phyloP scores from a whole-genome alignment of 768 basidiomycete species.

The Russula griseocarnosa region DNA sequence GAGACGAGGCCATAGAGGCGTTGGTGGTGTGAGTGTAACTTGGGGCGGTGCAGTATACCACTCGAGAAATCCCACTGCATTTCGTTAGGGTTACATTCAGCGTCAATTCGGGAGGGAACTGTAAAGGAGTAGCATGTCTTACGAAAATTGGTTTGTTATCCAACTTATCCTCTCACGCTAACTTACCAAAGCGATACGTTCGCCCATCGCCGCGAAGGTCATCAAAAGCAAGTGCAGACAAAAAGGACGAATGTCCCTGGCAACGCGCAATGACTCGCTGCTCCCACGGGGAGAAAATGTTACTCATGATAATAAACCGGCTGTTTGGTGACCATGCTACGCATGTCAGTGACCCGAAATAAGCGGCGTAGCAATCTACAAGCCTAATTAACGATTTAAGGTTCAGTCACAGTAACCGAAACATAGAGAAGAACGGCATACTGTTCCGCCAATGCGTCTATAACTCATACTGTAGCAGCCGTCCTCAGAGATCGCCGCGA shows the following conservation, averaged over 20 bases:
- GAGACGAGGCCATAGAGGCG: conserved; percentile 73
- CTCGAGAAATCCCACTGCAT: conserved; percentile 91
- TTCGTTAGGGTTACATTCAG: not conserved
- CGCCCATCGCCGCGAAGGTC: conserved; percentile 81
- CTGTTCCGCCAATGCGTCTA: conserved; percentile 86
- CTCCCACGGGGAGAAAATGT: conserved; percentile 93
- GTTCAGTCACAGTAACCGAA: not conserved
- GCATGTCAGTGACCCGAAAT: conserved; percentile 88
- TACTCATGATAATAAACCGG: conserved; percentile 80
- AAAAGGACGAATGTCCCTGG: conserved; percentile 95
- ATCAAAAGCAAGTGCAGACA: conserved; percentile 87
- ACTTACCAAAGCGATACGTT: conserved; percentile 90
- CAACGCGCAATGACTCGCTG: conserved; percentile 92
- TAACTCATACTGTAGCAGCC: conserved; percentile 87
- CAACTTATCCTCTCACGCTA: conserved; percentile 96
- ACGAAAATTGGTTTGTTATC: conserved; percentile 93
- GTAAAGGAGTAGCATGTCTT: conserved; percentile 31
- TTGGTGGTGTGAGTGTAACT: conserved; percentile 64
- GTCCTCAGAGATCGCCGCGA: conserved; percentile 90
- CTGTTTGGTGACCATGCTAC: conserved; percentile 96
- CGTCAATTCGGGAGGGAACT: not conserved
- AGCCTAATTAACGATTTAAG: conserved; percentile 52
- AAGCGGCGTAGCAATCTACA: conserved; percentile 91
- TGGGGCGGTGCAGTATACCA: conserved; percentile 84
- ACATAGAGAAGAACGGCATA: conserved; percentile 39